A percentile compares a stretch with the other conserved stretches of the same genome.
Evolutionary conservation across 805 yeast species (phyloP).

Genomic region (Wickerhamiella spandovensis): DNA sequence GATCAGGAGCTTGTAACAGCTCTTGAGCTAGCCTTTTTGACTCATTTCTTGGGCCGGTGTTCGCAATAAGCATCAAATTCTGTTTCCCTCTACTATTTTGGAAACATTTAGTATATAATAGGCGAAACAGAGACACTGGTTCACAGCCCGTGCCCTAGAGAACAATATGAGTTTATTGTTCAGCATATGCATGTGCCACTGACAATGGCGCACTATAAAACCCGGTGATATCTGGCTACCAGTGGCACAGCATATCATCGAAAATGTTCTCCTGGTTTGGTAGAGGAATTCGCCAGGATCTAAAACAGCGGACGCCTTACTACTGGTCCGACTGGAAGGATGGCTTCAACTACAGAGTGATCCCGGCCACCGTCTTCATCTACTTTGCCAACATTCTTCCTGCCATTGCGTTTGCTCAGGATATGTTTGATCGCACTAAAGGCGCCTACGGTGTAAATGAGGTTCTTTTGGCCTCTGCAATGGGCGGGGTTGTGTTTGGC

Average conservation of each 20-base stretch:
- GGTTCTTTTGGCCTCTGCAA: constrained; percentile 65
- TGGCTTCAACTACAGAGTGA: constrained; percentile 71
- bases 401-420: constrained; percentile 92
- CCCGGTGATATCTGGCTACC: background rate
- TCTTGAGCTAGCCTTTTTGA: too few relatives aligned
- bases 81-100: too few relatives aligned
- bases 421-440: constrained; percentile 85
- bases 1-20: too few relatives aligned
- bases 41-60: too few relatives aligned
- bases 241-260: background rate
- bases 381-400: constrained; percentile 85
- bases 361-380: constrained; percentile 71
- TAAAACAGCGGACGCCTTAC: constrained; percentile 43
- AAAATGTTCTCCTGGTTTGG: constrained; percentile 1
- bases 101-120: too few relatives aligned
- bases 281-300: constrained; percentile 40
- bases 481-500: constrained; percentile 86
- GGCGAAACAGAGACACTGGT: too few relatives aligned
- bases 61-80: too few relatives aligned
- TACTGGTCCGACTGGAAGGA: constrained; percentile 72
- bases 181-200: background rate
- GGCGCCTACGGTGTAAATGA: constrained; percentile 88
- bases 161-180: background rate
- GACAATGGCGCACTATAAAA: background rate
- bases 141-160: too few relatives aligned